These are phyloP conservation scores for Naganishia albida DNA, from an alignment of 1,284 basidiomycete genomes.

Conservation along the genomic window DNA sequence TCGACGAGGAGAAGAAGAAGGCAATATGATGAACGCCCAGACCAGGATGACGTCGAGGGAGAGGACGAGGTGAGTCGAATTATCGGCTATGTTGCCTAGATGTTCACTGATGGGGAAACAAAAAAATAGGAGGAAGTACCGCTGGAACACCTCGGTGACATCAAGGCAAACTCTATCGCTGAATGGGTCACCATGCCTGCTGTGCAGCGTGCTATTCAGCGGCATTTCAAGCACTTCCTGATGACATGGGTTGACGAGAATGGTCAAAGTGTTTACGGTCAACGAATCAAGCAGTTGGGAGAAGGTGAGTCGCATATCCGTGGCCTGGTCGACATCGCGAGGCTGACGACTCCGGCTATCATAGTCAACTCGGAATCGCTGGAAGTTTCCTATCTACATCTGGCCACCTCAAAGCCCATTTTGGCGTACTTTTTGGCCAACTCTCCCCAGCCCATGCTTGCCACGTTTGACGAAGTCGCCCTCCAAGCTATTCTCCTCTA, in stretches of 20 bases:
- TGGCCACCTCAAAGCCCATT: conserved; percentile 86
- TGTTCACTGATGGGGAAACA: conserved; percentile 3
- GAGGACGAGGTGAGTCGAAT: conserved; percentile 63
- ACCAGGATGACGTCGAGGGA: conserved; percentile 80
- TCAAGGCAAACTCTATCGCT: conserved; percentile 94
- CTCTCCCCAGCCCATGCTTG: conserved; percentile 86
- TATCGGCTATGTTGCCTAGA: not conserved
- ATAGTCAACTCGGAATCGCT: conserved; percentile 94
- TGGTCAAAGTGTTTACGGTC: conserved; percentile 89
- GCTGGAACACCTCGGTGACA: conserved; percentile 91
- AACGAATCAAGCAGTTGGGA: conserved; percentile 87
- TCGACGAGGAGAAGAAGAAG: conserved; percentile 70
- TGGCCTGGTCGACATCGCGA: not conserved
- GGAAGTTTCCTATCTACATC: conserved; percentile 92
- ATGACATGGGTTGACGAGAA: conserved; percentile 93
- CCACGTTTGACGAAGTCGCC: conserved; percentile 94
- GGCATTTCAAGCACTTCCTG: conserved; percentile 92
- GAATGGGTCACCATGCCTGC: conserved; percentile 95
- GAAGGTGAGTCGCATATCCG: conserved; percentile 67
- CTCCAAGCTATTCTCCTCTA: conserved; percentile 91
- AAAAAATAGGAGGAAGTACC: conserved; percentile 72
- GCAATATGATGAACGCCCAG: conserved; percentile 83
- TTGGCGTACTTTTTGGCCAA: conserved; percentile 97
- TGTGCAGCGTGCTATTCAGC: conserved; percentile 83
- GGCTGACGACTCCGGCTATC: conserved; percentile 1